These are phyloP conservation scores for Paxillus rubicundulus DNA, from an alignment of 768 basidiomycete species.

Conservation along the genomic window DNA sequence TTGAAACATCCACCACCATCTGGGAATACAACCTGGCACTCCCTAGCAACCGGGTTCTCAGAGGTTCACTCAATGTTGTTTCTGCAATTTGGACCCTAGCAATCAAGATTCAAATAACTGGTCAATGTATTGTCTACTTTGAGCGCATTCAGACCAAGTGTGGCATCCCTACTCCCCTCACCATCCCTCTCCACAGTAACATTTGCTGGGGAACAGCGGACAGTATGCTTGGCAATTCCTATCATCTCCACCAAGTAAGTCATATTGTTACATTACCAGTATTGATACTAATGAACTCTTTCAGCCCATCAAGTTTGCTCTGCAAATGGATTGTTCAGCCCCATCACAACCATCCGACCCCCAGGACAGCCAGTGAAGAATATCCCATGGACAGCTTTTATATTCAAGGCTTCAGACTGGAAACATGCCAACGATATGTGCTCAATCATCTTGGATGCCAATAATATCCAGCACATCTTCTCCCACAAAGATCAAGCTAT, in stretches of 20 bases:
- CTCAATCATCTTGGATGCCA: slow-evolving; percentile 19
- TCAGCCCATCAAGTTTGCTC: slow-evolving; percentile 14
- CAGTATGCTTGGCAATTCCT: slow-evolving; percentile 19
- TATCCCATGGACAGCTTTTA: slow-evolving; percentile 29
- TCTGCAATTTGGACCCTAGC: slow-evolving; percentile 27
- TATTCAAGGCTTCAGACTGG: background rate
- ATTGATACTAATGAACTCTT: background rate
- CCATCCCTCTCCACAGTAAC: slow-evolving; percentile 27
- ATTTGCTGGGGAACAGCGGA: slow-evolving; percentile 24
- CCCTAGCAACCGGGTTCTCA: slow-evolving; percentile 23
- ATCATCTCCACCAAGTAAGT: slow-evolving; percentile 14
- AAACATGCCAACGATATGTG: slow-evolving; percentile 6
- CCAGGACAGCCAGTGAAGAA: slow-evolving; percentile 16
- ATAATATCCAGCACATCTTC: slow-evolving; percentile 28
- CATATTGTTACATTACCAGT: background rate
- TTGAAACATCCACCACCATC: slow-evolving; percentile 30
- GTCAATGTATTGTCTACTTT: slow-evolving; percentile 25
- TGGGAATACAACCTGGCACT: slow-evolving; percentile 34
- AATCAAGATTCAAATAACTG: slow-evolving; percentile 29
- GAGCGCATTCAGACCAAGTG: slow-evolving; percentile 17
- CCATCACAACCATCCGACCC: slow-evolving; percentile 26
- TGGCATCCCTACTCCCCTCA: slow-evolving; percentile 11
- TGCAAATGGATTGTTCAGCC: slow-evolving; percentile 27
- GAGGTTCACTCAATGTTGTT: slow-evolving; percentile 30
- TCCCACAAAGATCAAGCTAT: slow-evolving; percentile 24